phyloP scores from a whole-genome alignment of 108 stramenopile genomes.

The Nitzschia sp. region DNA sequence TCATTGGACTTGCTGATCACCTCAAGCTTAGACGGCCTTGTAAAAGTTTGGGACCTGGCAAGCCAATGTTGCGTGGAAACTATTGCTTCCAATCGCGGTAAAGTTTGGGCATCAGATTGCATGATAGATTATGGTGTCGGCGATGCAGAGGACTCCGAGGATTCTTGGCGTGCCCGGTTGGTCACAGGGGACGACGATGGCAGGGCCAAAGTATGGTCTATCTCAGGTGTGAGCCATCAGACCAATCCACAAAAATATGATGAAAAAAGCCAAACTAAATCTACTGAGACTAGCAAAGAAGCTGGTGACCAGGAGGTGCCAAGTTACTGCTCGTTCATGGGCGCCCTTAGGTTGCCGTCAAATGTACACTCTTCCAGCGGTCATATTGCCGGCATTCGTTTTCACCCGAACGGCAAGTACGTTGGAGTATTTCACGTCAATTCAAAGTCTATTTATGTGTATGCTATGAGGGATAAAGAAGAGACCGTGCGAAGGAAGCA shows the following conservation, averaged over 20 bases:
- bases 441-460: slow-evolving; percentile 82
- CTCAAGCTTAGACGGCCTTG: slow-evolving; percentile 91
- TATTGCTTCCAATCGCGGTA: slow-evolving; percentile 88
- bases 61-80: slow-evolving; percentile 97
- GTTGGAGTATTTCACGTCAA: slow-evolving; percentile 75
- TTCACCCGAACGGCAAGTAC: slow-evolving; percentile 74
- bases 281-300: slow-evolving; percentile 12
- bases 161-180: slow-evolving; percentile 70
- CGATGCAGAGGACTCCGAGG: slow-evolving; percentile 24
- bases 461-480: slow-evolving; percentile 59
- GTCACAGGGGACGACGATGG: slow-evolving; percentile 91
- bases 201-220: slow-evolving; percentile 83
- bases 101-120: slow-evolving; percentile 68
- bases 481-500: slow-evolving; percentile 85
- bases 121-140: slow-evolving; percentile 3
- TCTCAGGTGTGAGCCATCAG: slow-evolving; percentile 17
- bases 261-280: not conserved
- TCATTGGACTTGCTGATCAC: slow-evolving; percentile 76
- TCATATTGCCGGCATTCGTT: slow-evolving; percentile 67
- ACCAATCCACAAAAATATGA: not conserved
- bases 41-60: slow-evolving; percentile 98
- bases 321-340: slow-evolving; percentile 75
- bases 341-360: slow-evolving; percentile 64
- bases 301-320: slow-evolving; percentile 36
- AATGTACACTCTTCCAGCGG: slow-evolving; percentile 64